phyloP scores from a whole-genome alignment of 208 protist genomes.

The Entamoeba dispar region DNA sequence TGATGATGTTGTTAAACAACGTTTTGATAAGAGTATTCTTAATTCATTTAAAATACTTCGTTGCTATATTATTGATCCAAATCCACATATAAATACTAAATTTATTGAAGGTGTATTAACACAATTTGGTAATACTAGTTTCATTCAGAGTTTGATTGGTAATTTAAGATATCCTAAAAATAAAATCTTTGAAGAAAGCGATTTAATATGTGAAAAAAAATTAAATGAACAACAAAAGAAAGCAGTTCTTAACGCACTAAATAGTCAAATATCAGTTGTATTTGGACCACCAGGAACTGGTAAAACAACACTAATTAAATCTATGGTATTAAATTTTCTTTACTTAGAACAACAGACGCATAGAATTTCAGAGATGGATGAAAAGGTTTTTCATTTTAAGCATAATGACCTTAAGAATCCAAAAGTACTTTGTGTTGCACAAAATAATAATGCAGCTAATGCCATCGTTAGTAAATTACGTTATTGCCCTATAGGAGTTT shows the following conservation, averaged over 20 bases:
- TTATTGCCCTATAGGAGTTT: not conserved
- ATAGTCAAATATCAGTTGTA: not conserved
- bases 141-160: no score
- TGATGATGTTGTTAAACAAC: no score
- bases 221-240: not conserved
- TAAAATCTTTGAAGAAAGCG: not conserved
- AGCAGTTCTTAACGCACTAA: not conserved
- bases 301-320: not conserved
- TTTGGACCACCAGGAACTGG: not conserved
- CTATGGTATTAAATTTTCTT: not conserved
- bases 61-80: no score
- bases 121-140: no score
- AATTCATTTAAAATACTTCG: no score
- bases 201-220: not conserved
- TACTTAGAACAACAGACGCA: not conserved
- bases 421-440: not conserved
- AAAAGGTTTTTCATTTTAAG: not conserved
- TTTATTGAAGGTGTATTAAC: no score
- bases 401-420: not conserved
- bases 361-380: no score
- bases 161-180: no score
- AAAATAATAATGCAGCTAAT: not conserved
- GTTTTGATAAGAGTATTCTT: no score
- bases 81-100: no score
- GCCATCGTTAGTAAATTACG: not conserved